Conservation (phyloP, 2,329 filamentous ascomycete species). For the Nemania diffusa region DNA sequence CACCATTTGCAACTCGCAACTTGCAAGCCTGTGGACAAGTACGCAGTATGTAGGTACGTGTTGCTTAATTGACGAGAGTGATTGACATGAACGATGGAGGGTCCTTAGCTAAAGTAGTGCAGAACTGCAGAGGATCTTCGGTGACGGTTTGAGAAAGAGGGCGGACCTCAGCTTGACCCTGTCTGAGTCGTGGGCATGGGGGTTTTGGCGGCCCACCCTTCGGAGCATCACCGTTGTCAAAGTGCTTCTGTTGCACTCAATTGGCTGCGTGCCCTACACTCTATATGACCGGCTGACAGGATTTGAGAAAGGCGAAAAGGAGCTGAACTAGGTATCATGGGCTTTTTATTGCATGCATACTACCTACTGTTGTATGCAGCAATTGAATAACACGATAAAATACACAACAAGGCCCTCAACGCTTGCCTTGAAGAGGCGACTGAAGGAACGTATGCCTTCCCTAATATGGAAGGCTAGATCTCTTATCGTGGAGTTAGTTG, state of each 20-base stretch:
- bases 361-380: no score
- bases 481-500: slow-evolving; percentile 22
- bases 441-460: slow-evolving; percentile 22
- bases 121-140: background rate
- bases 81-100: no score
- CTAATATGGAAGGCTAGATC: slow-evolving; percentile 18
- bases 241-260: background rate
- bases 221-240: background rate
- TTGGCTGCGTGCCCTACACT: background rate
- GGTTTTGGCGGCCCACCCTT: background rate
- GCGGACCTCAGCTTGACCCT: slow-evolving; percentile 5
- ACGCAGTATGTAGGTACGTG: no score
- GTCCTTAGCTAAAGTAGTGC: no score
- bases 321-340: slow-evolving; percentile 12
- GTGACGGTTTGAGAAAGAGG: slow-evolving; percentile 10
- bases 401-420: background rate
- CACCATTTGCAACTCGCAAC: no score
- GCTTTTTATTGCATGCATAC: background rate
- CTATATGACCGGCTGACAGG: slow-evolving; percentile 14
- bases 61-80: no score
- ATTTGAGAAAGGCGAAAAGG: slow-evolving; percentile 18
- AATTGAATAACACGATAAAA: background rate
- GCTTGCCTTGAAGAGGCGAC: slow-evolving; percentile 10
- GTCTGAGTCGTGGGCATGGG: background rate
- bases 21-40: no score